These are phyloP conservation scores for Boletus tomentosulus DNA, from an alignment of 768 basidiomycete species.

Conservation along the genomic window DNA sequence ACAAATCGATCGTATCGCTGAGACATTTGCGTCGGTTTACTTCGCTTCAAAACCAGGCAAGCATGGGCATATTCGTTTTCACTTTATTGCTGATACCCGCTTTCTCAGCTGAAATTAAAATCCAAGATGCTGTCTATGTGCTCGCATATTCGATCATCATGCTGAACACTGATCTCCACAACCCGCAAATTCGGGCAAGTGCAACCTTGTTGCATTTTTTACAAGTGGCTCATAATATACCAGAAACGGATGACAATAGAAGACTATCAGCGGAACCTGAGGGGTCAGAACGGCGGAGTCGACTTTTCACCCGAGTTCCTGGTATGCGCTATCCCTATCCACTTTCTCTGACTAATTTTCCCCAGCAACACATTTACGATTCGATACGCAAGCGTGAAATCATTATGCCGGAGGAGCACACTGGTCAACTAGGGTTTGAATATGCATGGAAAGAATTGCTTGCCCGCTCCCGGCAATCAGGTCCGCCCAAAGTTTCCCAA, in stretches of 20 bases:
- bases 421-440: slow-evolving; percentile 94
- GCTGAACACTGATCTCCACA: slow-evolving; percentile 97
- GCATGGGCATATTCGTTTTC: not conserved
- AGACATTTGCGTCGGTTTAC: slow-evolving; percentile 89
- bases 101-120: slow-evolving; percentile 75
- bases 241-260: slow-evolving; percentile 97
- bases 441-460: slow-evolving; percentile 98
- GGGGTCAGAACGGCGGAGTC: slow-evolving; percentile 83
- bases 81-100: not conserved
- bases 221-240: slow-evolving; percentile 3
- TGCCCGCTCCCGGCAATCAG: slow-evolving; percentile 72
- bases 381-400: slow-evolving; percentile 94
- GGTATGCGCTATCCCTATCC: slow-evolving; percentile 38
- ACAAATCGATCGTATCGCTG: slow-evolving; percentile 90
- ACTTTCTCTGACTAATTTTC: slow-evolving; percentile 8
- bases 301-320: slow-evolving; percentile 87
- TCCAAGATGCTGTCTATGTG: slow-evolving; percentile 90
- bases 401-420: slow-evolving; percentile 96
- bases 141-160: slow-evolving; percentile 94
- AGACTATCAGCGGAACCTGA: slow-evolving; percentile 87
- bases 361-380: slow-evolving; percentile 84
- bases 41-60: slow-evolving; percentile 80
- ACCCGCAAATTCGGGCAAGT: slow-evolving; percentile 83
- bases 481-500: slow-evolving; percentile 37
- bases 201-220: slow-evolving; percentile 1